Evolutionary conservation across 495 filamentous ascomycete genomes (phyloP).

Genomic region (Penicillium diatomitis): DNA sequence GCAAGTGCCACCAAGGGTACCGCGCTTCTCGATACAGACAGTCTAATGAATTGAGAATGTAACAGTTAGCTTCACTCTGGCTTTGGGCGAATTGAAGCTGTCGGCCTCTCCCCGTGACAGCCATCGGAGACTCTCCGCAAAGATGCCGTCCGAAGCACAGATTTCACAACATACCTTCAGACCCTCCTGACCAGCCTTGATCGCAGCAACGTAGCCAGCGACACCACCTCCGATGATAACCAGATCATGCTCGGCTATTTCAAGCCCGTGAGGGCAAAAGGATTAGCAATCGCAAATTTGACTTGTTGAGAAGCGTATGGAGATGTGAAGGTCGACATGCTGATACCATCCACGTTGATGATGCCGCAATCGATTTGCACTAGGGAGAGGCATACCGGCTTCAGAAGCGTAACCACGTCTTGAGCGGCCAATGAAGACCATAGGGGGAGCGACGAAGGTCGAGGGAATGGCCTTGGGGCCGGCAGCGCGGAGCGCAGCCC

Average conservation of each 20-base stretch:
- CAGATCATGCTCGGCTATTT: slow-evolving; percentile 75
- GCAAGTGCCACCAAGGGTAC: slow-evolving; percentile 89
- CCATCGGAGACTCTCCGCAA: neutral
- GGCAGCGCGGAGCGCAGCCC: slow-evolving; percentile 49
- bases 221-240: slow-evolving; percentile 97
- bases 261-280: slow-evolving; percentile 10
- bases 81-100: neutral
- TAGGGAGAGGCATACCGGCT: slow-evolving; percentile 48
- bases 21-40: slow-evolving; percentile 97
- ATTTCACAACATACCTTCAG: slow-evolving; percentile 60
- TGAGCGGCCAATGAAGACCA: slow-evolving; percentile 47
- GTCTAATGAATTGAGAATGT: slow-evolving; percentile 46
- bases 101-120: neutral
- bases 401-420: slow-evolving; percentile 71
- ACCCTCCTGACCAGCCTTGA: slow-evolving; percentile 97
- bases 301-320: slow-evolving; percentile 7
- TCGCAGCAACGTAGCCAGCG: slow-evolving; percentile 96
- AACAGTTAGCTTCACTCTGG: slow-evolving; percentile 3
- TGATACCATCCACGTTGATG: no score
- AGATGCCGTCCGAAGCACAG: neutral
- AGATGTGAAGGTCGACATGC: no score
- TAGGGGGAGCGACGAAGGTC: slow-evolving; percentile 47
- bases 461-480: slow-evolving; percentile 39
- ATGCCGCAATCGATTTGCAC: neutral
- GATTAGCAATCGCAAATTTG: slow-evolving; percentile 14